A percentile compares a stretch with the other conserved stretches of the same genome.
Evolutionary conservation across 495 filamentous ascomycete genomes (phyloP).

Genomic region (Penicillium chermesinum): DNA sequence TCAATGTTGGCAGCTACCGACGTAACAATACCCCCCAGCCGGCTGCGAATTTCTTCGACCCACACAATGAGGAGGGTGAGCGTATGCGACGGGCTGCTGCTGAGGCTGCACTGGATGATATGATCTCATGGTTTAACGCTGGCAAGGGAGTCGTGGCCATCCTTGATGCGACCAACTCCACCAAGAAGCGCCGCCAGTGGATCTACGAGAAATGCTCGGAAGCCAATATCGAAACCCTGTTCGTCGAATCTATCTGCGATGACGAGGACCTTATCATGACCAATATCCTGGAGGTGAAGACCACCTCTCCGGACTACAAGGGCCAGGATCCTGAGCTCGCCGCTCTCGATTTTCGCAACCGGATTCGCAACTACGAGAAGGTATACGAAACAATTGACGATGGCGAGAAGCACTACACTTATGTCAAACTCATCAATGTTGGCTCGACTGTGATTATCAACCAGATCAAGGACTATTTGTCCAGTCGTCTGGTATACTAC

Average conservation of each 20-base stretch:
- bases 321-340: conserved; percentile 91
- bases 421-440: conserved; percentile 96
- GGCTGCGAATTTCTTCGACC: conserved; percentile 88
- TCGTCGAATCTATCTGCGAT: conserved; percentile 94
- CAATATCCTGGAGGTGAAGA: conserved; percentile 97
- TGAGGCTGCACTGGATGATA: conserved; percentile 82
- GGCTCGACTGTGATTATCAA: conserved; percentile 95
- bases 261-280: conserved; percentile 91
- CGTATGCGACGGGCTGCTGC: conserved; percentile 80
- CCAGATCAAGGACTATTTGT: conserved; percentile 91
- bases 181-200: conserved; percentile 83
- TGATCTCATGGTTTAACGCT: conserved; percentile 81
- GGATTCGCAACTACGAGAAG: conserved; percentile 94
- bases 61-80: conserved; percentile 80
- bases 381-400: conserved; percentile 89
- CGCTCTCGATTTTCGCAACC: conserved; percentile 83
- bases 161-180: conserved; percentile 93
- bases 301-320: conserved; percentile 87
- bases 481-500: conserved; percentile 94
- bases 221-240: conserved; percentile 81
- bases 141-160: conserved; percentile 78
- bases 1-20: conserved; percentile 96
- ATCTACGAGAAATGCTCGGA: conserved; percentile 68
- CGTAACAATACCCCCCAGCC: conserved; percentile 82
- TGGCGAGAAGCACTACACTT: conserved; percentile 78